Conservation (phyloP, 768 basidiomycete genomes). For the Ramaria sp. region DNA sequence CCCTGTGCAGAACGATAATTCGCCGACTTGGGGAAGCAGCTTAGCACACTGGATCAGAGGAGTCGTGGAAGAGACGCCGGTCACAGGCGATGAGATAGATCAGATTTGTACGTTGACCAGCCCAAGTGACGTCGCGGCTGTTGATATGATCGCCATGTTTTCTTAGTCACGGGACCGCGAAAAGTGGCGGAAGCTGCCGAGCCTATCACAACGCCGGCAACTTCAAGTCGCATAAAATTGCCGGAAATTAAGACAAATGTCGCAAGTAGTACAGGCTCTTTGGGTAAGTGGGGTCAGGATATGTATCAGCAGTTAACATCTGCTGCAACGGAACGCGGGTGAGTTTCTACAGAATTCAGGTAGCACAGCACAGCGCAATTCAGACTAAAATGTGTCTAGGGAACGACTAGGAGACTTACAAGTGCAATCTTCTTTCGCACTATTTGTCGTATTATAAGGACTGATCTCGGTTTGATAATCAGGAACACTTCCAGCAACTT, state of each 20-base stretch:
- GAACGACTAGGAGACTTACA: background rate
- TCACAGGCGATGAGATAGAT: conserved; percentile 53
- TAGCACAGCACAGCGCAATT: background rate
- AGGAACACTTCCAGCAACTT: conserved; percentile 53
- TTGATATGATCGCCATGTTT: background rate
- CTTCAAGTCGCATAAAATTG: conserved; percentile 7
- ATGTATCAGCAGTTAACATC: conserved; percentile 15
- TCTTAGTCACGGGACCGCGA: background rate
- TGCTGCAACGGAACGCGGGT: conserved; percentile 58
- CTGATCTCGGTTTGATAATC: conserved; percentile 36
- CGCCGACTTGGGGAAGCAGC: conserved; percentile 50
- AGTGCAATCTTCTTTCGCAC: background rate
- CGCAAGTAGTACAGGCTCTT: conserved; percentile 14
- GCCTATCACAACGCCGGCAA: conserved; percentile 21
- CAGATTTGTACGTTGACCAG: conserved; percentile 34
- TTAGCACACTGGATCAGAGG: conserved; percentile 43
- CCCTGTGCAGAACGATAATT: conserved; percentile 46
- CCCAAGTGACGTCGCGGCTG: background rate
- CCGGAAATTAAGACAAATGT: background rate
- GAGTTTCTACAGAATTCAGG: conserved; percentile 12
- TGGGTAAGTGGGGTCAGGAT: conserved; percentile 12
- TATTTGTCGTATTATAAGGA: background rate
- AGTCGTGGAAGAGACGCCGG: conserved; percentile 35
- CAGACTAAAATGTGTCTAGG: background rate
- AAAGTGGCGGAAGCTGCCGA: conserved; percentile 56